Evolutionary conservation across 2,329 filamentous ascomycete genomes (phyloP).

Genomic region (Knufia fluminis): DNA sequence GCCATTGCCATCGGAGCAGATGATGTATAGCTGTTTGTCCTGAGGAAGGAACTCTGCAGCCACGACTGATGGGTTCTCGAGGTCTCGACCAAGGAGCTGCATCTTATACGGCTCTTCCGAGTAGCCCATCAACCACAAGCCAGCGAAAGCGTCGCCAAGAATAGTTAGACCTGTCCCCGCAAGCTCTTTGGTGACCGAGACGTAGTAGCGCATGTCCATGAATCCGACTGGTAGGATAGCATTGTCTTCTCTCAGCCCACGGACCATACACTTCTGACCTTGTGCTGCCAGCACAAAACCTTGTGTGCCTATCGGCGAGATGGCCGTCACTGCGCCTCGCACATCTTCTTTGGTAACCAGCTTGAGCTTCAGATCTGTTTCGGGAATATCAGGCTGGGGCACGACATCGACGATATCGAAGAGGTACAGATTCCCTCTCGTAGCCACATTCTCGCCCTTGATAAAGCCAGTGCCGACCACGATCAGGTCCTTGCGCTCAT

Average conservation of each 20-base stretch:
- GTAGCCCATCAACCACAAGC: slow-evolving; percentile 92
- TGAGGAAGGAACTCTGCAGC: slow-evolving; percentile 74
- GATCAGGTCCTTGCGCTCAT: slow-evolving; percentile 73
- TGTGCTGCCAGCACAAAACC: slow-evolving; percentile 84
- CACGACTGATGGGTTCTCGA: slow-evolving; percentile 66
- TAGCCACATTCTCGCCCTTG: slow-evolving; percentile 84
- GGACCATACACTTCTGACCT: slow-evolving; percentile 94
- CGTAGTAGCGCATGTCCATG: slow-evolving; percentile 94
- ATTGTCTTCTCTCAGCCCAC: slow-evolving; percentile 90
- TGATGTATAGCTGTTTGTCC: slow-evolving; percentile 63
- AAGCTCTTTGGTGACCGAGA: slow-evolving; percentile 74
- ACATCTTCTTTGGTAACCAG: slow-evolving; percentile 84
- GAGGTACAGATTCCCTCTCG: slow-evolving; percentile 76
- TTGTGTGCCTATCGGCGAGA: slow-evolving; percentile 76
- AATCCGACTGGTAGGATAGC: slow-evolving; percentile 89
- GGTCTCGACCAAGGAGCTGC: slow-evolving; percentile 82
- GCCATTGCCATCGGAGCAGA: slow-evolving; percentile 74
- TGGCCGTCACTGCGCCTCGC: slow-evolving; percentile 77
- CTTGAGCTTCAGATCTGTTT: slow-evolving; percentile 78
- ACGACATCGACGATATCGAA: slow-evolving; percentile 90
- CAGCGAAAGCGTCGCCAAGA: slow-evolving; percentile 84
- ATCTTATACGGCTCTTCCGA: slow-evolving; percentile 95
- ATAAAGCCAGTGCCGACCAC: slow-evolving; percentile 75
- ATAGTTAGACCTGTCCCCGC: slow-evolving; percentile 75
- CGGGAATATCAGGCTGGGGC: slow-evolving; percentile 73